phyloP scores from a whole-genome alignment of 495 filamentous ascomycete genomes.

The Aspergillus panamensis region DNA sequence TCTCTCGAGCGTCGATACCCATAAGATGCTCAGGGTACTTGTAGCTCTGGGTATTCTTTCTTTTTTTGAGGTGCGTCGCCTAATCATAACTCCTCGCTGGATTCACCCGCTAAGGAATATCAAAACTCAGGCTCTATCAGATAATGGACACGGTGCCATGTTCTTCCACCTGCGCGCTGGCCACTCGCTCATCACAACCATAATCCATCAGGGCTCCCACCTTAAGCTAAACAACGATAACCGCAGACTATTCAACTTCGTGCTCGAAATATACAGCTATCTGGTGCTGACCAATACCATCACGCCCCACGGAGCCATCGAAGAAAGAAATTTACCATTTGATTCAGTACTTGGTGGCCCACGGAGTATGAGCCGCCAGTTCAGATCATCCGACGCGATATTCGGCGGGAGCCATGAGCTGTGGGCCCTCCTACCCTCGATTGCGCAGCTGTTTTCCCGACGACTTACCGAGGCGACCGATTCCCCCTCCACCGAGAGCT shows the following conservation, averaged over 20 bases:
- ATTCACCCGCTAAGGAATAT: neutral
- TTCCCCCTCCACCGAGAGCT: neutral
- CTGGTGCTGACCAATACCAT: slow-evolving; percentile 9
- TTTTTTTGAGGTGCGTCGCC: neutral
- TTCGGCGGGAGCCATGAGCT: slow-evolving; percentile 7
- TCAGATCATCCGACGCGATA: neutral
- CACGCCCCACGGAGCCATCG: slow-evolving; percentile 3
- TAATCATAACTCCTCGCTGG: neutral
- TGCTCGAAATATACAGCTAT: slow-evolving; percentile 5
- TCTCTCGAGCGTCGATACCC: neutral
- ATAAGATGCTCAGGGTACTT: neutral
- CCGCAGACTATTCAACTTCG: neutral
- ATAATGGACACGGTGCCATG: slow-evolving; percentile 1
- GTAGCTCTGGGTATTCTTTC: neutral
- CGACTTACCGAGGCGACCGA: neutral
- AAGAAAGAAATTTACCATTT: slow-evolving; percentile 4
- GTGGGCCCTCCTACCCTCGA: slow-evolving; percentile 2
- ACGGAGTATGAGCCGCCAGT: neutral
- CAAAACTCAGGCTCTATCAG: slow-evolving; percentile 5
- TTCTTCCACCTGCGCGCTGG: slow-evolving; percentile 5
- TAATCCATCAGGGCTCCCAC: neutral
- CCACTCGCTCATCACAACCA: neutral
- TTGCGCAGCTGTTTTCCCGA: neutral
- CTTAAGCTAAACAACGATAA: neutral
- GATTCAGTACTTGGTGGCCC: neutral